Conservation (phyloP, 371 early-diverging fungal species). For the Batkoa obscura region DNA sequence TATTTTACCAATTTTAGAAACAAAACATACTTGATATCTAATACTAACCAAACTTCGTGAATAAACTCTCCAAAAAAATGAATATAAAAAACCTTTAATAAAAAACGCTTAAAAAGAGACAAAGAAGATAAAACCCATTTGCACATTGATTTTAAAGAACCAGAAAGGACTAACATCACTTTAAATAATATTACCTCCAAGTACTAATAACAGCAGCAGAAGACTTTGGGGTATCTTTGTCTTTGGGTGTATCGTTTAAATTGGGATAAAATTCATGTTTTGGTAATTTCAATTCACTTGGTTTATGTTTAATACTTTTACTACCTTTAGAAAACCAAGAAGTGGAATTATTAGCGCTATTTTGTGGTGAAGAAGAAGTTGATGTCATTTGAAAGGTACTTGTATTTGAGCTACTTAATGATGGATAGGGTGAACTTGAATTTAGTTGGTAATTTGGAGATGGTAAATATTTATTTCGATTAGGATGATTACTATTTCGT, state of each 20-base stretch:
- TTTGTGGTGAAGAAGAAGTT: not conserved
- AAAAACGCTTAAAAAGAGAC: too few relatives aligned
- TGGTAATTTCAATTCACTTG: not conserved
- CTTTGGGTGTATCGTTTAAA: not conserved
- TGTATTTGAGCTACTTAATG: not conserved
- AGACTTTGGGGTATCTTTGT: too few relatives aligned
- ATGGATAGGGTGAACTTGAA: not conserved
- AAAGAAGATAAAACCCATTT: too few relatives aligned
- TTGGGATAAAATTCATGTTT: constrained; percentile 6
- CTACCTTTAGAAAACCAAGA: constrained; percentile 1
- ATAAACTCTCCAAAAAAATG: too few relatives aligned
- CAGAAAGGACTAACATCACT: too few relatives aligned
- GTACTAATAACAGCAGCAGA: too few relatives aligned
- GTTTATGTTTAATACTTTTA: not conserved
- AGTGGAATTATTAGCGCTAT: not conserved
- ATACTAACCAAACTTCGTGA: too few relatives aligned
- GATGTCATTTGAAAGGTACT: not conserved
- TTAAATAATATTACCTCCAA: too few relatives aligned
- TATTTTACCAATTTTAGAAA: too few relatives aligned
- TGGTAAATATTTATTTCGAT: not conserved
- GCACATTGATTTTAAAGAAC: too few relatives aligned
- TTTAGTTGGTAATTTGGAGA: not conserved
- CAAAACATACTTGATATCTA: too few relatives aligned
- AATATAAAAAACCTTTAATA: too few relatives aligned
- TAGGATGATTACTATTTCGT: not conserved